Conservation (phyloP, 2,329 filamentous ascomycete genomes). For the Trichoderma sp. region DNA sequence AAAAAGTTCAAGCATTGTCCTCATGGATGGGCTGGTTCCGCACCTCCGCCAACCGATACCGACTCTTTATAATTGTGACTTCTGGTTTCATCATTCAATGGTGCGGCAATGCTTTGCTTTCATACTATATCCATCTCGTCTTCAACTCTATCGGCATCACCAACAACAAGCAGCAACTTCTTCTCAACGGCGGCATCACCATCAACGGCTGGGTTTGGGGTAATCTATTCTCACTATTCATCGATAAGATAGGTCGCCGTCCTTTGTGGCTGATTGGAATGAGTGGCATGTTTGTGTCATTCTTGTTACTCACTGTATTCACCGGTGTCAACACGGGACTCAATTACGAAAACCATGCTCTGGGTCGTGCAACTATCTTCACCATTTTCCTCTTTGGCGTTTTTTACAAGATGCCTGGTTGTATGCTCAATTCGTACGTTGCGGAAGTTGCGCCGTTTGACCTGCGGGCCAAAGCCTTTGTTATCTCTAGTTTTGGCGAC, state of each 20-base stretch:
- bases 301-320: conserved; percentile 22
- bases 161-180: conserved; percentile 15
- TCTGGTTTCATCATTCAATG: conserved; percentile 25
- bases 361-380: conserved; percentile 19
- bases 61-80: conserved; percentile 24
- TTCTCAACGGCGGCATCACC: conserved; percentile 22
- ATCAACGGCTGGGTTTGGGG: conserved; percentile 20
- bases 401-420: conserved; percentile 25
- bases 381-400: conserved; percentile 25
- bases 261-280: conserved; percentile 26
- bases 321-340: conserved; percentile 20
- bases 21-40: conserved; percentile 25
- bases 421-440: conserved; percentile 26
- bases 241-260: conserved; percentile 20
- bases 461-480: conserved; percentile 25
- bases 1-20: conserved; percentile 25
- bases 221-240: conserved; percentile 5
- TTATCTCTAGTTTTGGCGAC: conserved; percentile 25
- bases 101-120: conserved; percentile 16
- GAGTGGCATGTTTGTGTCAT: conserved; percentile 24
- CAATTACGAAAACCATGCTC: conserved; percentile 7
- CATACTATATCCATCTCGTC: conserved; percentile 20
- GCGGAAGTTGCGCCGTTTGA: conserved; percentile 24
- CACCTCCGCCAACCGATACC: conserved; percentile 12
- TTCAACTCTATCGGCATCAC: conserved; percentile 22